Percentiles rank a stretch among this genome's conserved stretches.
Conservation (phyloP, 129 eudicot genomes). For the Calendula officinalis region DNA sequence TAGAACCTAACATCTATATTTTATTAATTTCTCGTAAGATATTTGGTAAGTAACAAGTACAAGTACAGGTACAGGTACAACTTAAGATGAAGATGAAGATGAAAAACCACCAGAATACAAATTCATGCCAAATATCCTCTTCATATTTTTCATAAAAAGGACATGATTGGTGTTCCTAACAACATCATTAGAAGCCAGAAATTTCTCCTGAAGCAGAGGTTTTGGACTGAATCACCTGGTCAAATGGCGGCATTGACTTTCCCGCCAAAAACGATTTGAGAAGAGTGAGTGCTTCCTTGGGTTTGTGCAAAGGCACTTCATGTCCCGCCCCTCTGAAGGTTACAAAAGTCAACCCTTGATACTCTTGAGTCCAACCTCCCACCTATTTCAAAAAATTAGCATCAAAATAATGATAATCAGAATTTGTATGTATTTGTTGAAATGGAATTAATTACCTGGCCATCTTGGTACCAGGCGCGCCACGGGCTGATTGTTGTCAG, state of each 20-base stretch:
- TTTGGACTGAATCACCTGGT: slow-evolving; percentile 29
- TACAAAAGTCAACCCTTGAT: slow-evolving; percentile 78
- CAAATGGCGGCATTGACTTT: slow-evolving; percentile 52
- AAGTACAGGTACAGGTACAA: not conserved
- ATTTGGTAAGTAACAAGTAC: not conserved
- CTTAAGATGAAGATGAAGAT: not conserved
- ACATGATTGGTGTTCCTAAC: not conserved
- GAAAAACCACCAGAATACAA: slow-evolving; percentile 10
- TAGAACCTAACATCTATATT: too few relatives aligned
- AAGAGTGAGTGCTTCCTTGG: slow-evolving; percentile 71
- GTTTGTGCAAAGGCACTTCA: slow-evolving; percentile 85
- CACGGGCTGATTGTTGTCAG: slow-evolving; percentile 77
- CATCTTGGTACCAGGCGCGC: slow-evolving; percentile 95
- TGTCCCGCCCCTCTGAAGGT: slow-evolving; percentile 92
- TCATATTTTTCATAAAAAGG: slow-evolving; percentile 2
- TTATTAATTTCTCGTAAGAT: not conserved
- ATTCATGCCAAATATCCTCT: not conserved
- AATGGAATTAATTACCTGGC: slow-evolving; percentile 60
- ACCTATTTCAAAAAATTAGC: slow-evolving; percentile 44
- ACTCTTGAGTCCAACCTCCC: slow-evolving; percentile 82
- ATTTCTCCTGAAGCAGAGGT: slow-evolving; percentile 23
- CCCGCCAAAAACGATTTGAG: slow-evolving; percentile 65
- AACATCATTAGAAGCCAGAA: slow-evolving; percentile 24
- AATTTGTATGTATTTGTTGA: not conserved
- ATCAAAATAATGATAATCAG: not conserved